These are phyloP conservation scores for Mollisiaceae sp. DNA, from an alignment of 2,329 filamentous ascomycete species.

Conservation along the genomic window DNA sequence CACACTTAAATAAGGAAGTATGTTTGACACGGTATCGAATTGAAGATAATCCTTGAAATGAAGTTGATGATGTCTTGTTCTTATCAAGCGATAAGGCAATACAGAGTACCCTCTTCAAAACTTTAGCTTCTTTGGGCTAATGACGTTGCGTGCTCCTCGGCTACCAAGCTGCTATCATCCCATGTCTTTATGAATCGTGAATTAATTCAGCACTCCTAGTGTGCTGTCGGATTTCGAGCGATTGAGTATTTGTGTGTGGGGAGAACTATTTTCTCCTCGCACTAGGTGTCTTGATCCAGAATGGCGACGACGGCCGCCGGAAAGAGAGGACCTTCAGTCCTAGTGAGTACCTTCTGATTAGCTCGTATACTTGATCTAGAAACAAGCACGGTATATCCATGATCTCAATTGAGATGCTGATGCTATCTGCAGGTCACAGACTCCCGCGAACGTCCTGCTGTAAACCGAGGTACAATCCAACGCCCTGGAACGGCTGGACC, in stretches of 20 bases:
- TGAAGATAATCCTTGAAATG: neutral
- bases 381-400: neutral
- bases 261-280: neutral
- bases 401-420: conserved; percentile 21
- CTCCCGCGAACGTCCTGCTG: conserved; percentile 53
- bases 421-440: conserved; percentile 57
- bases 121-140: conserved; percentile 9
- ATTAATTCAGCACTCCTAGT: neutral
- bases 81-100: conserved; percentile 5
- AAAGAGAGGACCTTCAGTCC: conserved; percentile 65
- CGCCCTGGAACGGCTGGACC: conserved; percentile 41
- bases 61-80: neutral
- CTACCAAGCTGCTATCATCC: neutral
- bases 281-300: neutral
- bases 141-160: conserved; percentile 12
- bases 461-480: conserved; percentile 42
- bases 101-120: neutral
- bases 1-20: too few relatives aligned
- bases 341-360: conserved; percentile 50
- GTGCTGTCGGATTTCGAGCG: neutral
- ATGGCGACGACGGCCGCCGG: conserved; percentile 37
- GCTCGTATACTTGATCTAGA: neutral
- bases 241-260: neutral
- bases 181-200: neutral
- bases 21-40: too few relatives aligned